Percentiles rank a stretch among this genome's conserved stretches.
Conservation (phyloP, 805 yeast species). For the Helenozyma rhizophorensis region DNA sequence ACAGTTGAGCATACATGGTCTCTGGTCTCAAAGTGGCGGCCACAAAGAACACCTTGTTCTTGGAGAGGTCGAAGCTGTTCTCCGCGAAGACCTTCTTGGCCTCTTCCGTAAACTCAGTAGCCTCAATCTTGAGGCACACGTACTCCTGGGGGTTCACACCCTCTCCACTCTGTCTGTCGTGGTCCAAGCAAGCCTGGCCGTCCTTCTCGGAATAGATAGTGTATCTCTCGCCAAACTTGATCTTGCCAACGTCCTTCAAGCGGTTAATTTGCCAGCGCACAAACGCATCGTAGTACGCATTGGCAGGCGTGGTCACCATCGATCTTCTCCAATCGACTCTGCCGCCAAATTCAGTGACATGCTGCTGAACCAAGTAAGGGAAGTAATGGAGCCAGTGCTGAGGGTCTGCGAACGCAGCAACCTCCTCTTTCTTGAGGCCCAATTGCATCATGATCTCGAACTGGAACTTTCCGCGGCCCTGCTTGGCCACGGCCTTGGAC, state of each 20-base stretch:
- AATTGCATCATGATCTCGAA: slow-evolving; percentile 94
- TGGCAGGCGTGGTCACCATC: slow-evolving; percentile 89
- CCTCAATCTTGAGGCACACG: slow-evolving; percentile 82
- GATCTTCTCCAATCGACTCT: slow-evolving; percentile 99
- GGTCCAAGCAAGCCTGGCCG: slow-evolving; percentile 99
- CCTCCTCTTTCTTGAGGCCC: slow-evolving; percentile 81
- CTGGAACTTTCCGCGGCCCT: slow-evolving; percentile 92
- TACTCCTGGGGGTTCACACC: slow-evolving; percentile 97
- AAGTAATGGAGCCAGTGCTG: slow-evolving; percentile 83
- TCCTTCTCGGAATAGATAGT: slow-evolving; percentile 96
- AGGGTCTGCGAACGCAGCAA: slow-evolving; percentile 88
- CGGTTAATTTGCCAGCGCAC: slow-evolving; percentile 95
- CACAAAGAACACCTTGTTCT: slow-evolving; percentile 72
- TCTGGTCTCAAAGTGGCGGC: slow-evolving; percentile 99
- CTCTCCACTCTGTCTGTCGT: slow-evolving; percentile 95
- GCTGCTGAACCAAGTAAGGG: slow-evolving; percentile 83
- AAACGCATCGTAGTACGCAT: slow-evolving; percentile 86
- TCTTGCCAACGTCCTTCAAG: slow-evolving; percentile 79
- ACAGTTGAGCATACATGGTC: slow-evolving; percentile 98
- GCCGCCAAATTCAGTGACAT: slow-evolving; percentile 80
- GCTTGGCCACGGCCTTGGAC: slow-evolving; percentile 90
- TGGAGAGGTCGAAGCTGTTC: slow-evolving; percentile 41
- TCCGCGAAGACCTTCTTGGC: slow-evolving; percentile 53
- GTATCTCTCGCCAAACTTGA: slow-evolving; percentile 97
- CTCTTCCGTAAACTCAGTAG: slow-evolving; percentile 52